A percentile compares a stretch with the other conserved stretches of the same genome.
phyloP scores from a whole-genome alignment of 352 stramenopile species.

The Pythium plurisporium region DNA sequence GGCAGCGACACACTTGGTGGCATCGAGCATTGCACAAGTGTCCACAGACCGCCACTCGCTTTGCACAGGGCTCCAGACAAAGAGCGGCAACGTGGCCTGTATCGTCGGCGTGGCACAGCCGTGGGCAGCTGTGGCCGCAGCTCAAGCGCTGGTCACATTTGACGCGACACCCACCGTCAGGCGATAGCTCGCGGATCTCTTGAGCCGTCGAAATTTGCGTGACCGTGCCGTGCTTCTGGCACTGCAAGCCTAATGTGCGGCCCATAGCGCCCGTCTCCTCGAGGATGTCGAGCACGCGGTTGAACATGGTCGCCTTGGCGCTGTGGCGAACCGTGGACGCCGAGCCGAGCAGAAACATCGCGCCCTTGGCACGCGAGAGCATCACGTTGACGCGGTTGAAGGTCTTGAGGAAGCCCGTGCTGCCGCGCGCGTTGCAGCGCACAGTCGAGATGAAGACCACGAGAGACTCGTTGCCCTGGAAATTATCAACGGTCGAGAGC shows the following conservation, averaged over 20 bases:
- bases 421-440: conserved; percentile 42
- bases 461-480: conserved; percentile 73
- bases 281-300: conserved; percentile 54
- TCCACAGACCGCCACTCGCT: conserved; percentile 34
- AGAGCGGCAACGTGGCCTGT: conserved; percentile 34
- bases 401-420: conserved; percentile 74
- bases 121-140: conserved; percentile 46
- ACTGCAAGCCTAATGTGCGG: conserved; percentile 7
- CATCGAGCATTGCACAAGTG: conserved; percentile 60
- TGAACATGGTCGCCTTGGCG: conserved; percentile 41
- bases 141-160: conserved; percentile 46
- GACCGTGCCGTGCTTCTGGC: conserved; percentile 34
- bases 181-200: conserved; percentile 27
- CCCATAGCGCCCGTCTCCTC: conserved; percentile 27
- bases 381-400: conserved; percentile 70
- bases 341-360: conserved; percentile 52
- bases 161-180: conserved; percentile 69
- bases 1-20: conserved; percentile 53
- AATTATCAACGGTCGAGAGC: conserved; percentile 61
- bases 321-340: conserved; percentile 29
- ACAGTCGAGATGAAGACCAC: conserved; percentile 67
- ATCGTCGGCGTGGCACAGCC: conserved; percentile 60
- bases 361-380: conserved; percentile 53
- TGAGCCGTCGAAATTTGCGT: conserved; percentile 15
- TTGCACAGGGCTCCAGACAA: conserved; percentile 56